These are phyloP conservation scores for Alternaria novae-zelandiae DNA, from an alignment of 2,329 filamentous ascomycete genomes.

Conservation along the genomic window DNA sequence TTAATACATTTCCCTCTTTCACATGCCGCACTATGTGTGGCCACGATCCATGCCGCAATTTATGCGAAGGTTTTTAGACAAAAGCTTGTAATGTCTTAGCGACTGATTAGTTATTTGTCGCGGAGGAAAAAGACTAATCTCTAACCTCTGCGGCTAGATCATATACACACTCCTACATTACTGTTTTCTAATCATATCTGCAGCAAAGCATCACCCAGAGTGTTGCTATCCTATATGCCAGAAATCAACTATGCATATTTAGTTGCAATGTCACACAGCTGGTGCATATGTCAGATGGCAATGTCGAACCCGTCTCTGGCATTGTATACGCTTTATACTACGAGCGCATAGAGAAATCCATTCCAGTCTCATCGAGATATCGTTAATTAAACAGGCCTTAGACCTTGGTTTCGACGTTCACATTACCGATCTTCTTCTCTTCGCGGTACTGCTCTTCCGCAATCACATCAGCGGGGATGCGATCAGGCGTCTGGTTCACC, in stretches of 20 bases:
- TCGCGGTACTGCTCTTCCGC: conserved; percentile 29
- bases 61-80: neutral
- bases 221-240: neutral
- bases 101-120: neutral
- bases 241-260: neutral
- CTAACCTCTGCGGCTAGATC: too few species aligned
- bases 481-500: conserved; percentile 42
- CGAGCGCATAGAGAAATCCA: neutral
- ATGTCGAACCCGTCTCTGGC: neutral
- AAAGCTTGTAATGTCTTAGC: neutral
- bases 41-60: neutral
- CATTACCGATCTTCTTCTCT: conserved; percentile 21
- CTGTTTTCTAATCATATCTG: neutral
- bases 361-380: neutral
- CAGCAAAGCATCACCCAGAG: neutral
- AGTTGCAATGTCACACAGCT: neutral
- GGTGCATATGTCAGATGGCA: neutral
- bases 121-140: too few species aligned
- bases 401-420: conserved; percentile 20
- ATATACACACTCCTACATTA: too few species aligned
- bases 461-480: conserved; percentile 40
- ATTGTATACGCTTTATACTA: neutral
- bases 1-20: neutral
- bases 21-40: neutral
- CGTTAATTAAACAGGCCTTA: neutral